Evolutionary conservation across 352 stramenopile species (phyloP), one percentile per base, ranked within the genome.

Genomic region (Peronospora farinosa): DNA sequence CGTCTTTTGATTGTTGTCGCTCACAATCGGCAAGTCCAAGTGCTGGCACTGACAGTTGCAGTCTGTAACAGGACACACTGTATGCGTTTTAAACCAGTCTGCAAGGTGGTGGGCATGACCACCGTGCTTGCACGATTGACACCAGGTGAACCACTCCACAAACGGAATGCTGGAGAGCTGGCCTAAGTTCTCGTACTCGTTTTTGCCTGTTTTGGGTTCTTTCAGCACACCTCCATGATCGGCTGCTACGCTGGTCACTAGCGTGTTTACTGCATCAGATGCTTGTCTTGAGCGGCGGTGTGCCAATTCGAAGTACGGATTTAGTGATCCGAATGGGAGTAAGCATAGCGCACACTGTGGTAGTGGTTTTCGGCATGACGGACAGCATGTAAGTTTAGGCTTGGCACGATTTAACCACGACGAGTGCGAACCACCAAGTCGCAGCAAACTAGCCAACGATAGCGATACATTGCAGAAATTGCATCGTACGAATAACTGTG

Each of bases 101-200:
- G 91, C 76, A 15, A 98, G 70, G 66, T 98, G 93, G 52, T 97
- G 89, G 1, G 93, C 88, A 57, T 98, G 90, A 12, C 89, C 90
- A 21, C 84, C 83, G 48, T 95, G 84, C 58, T 91, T 91, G 55
- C 84, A 95, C 7, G 78, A 78, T 65, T 96, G 89, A 47, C 92
- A 97, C 92, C 92, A 98, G 15, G 88, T 97, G 61, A 96, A 97
- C 88, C 89, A 97, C 67, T 97, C 89, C 10, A 95, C 88, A 57
- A 98, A 97, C 37, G 90, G 90, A 45, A 98, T 92, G 54, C 79
- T 96, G 5, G 87, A 93, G 5, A 97, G 64, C 40, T 95, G 87
- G 16, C 74, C 79, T 27, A 97, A 74, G 51, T 86, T 92, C 42
- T 95, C 84, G 46, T 88, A 78, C 62, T 86, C 71, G 25, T 63